A percentile compares a stretch with the other conserved stretches of the same genome.
These are phyloP conservation scores for Tremellales sp. DNA, from an alignment of 1,284 basidiomycete genomes.

Conservation along the genomic window DNA sequence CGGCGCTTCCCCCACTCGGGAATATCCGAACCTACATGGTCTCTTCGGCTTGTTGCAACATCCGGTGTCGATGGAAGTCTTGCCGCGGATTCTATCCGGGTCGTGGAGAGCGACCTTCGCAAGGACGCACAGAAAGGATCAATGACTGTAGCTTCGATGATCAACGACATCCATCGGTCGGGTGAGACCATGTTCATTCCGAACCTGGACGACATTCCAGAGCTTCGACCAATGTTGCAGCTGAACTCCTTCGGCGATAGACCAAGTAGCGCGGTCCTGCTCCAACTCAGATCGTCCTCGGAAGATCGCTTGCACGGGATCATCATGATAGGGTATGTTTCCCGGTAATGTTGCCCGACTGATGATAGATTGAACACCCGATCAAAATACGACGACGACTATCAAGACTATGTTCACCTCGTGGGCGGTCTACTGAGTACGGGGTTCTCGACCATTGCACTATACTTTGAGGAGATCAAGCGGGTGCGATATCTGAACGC, in stretches of 20 bases:
- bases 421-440: conserved; percentile 20
- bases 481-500: conserved; percentile 22
- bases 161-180: conserved; percentile 4
- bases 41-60: background rate
- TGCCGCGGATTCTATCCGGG: background rate
- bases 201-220: conserved; percentile 1
- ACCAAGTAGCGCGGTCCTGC: conserved; percentile 9
- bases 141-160: background rate
- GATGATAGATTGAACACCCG: conserved; percentile 23
- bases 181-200: conserved; percentile 5
- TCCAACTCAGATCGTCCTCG: conserved; percentile 17
- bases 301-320: conserved; percentile 24
- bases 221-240: conserved; percentile 3
- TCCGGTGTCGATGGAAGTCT: background rate
- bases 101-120: background rate
- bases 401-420: conserved; percentile 22
- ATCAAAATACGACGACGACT: conserved; percentile 17
- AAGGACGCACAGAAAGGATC: background rate
- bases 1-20: background rate
- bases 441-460: conserved; percentile 23
- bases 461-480: conserved; percentile 22
- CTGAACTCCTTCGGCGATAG: conserved; percentile 17
- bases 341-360: too few relatives aligned
- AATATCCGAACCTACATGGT: background rate
- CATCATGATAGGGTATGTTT: conserved; percentile 22